A percentile compares a stretch with the other conserved stretches of the same genome.
These are phyloP conservation scores for rapeseed (Brassica napus) DNA, from an alignment of 345 rosid genomes.

Conservation along the genomic window Da-Ae NC_063434.1:4908501-4909000, in stretches of 20 bases:
- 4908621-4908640: constrained; percentile 8
- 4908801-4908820: constrained; percentile 4
- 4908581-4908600: constrained; percentile 2
- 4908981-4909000: constrained; percentile 54
- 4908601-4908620: constrained; percentile 8
- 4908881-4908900: constrained; percentile 18
- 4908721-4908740: constrained; percentile 15
- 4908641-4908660: neutral
- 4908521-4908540: neutral
- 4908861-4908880: constrained; percentile 3
- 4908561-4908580: constrained; percentile 6
- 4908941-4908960: constrained; percentile 51
- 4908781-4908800: constrained; percentile 11
- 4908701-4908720: neutral
- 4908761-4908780: neutral
- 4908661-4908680: constrained; percentile 21
- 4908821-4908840: neutral
- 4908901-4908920: constrained; percentile 22
- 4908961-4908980: constrained; percentile 53
- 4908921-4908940: constrained; percentile 33
- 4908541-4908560: constrained; percentile 3
- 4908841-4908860: neutral
- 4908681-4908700: constrained; percentile 23
- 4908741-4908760: neutral
- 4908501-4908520: neutral